Evolutionary conservation across 2,329 filamentous ascomycete species (phyloP).

Genomic region (Alternaria arbusti): DNA sequence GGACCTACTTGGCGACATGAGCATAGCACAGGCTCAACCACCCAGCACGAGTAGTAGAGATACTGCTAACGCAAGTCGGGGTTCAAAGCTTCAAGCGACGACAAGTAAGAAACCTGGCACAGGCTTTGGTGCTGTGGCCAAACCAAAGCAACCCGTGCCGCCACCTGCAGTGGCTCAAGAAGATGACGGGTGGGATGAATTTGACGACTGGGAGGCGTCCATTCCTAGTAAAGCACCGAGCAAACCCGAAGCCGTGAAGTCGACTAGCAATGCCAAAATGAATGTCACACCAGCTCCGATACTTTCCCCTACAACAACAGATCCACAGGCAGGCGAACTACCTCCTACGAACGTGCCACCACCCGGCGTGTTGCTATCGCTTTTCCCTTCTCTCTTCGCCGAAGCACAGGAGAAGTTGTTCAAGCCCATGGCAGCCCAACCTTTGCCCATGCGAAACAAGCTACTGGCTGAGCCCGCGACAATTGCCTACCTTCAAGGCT

Average conservation of each 20-base stretch:
- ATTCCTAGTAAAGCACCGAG: conserved; percentile 21
- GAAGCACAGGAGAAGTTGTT: conserved; percentile 70
- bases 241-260: conserved; percentile 6
- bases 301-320: conserved; percentile 26
- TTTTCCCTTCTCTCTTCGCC: conserved; percentile 75
- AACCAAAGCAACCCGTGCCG: conserved; percentile 6
- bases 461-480: conserved; percentile 69
- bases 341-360: conserved; percentile 89
- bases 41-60: not conserved
- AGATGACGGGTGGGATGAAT: conserved; percentile 56
- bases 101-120: conserved; percentile 14
- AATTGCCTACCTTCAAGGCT: conserved; percentile 67
- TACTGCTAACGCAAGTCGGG: not conserved
- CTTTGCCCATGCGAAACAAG: conserved; percentile 64
- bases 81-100: not conserved
- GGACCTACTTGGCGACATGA: conserved; percentile 38
- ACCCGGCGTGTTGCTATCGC: conserved; percentile 78
- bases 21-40: conserved; percentile 26
- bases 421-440: conserved; percentile 66
- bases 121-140: conserved; percentile 22
- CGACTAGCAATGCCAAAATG: not conserved
- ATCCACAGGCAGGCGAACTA: conserved; percentile 38
- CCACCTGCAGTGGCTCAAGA: conserved; percentile 12
- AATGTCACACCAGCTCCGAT: conserved; percentile 21
- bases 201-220: conserved; percentile 51